Percentiles rank a stretch among this genome's conserved stretches.
Conservation (phyloP, 192 early-diverging fungal species). For the Dispira simplex region DNA sequence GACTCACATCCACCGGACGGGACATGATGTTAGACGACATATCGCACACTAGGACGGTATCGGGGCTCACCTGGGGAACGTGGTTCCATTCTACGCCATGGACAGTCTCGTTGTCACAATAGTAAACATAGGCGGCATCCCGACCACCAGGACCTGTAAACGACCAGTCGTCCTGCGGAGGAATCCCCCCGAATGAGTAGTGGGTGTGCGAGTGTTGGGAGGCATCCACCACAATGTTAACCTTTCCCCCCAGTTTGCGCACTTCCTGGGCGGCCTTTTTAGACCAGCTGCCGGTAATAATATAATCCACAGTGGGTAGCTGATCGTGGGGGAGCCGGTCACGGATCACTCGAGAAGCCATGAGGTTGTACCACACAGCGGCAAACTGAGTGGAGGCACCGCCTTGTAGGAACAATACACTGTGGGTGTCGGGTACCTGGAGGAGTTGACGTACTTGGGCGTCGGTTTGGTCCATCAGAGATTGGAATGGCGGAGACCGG, state of each 20-base stretch:
- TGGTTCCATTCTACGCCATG: conserved; percentile 78
- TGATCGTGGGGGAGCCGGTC: conserved; percentile 13
- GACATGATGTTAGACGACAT: conserved; percentile 79
- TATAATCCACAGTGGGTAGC: conserved; percentile 61
- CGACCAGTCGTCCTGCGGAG: conserved; percentile 44
- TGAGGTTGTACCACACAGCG: conserved; percentile 74
- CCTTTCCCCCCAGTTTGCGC: conserved; percentile 54
- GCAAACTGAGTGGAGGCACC: conserved; percentile 91
- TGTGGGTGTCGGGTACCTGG: conserved; percentile 78
- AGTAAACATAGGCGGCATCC: conserved; percentile 80
- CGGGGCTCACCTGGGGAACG: conserved; percentile 32
- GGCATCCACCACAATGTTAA: conserved; percentile 65
- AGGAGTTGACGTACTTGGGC: conserved; percentile 51
- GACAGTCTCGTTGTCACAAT: conserved; percentile 97
- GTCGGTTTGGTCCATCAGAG: conserved; percentile 59
- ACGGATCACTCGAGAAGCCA: conserved; percentile 37
- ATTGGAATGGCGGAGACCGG: conserved; percentile 69
- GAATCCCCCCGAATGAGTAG: conserved; percentile 32
- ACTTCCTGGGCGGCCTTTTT: conserved; percentile 77
- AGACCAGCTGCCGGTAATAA: conserved; percentile 88
- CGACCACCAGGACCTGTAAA: conserved; percentile 31
- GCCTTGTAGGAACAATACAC: conserved; percentile 88
- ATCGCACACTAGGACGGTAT: conserved; percentile 43
- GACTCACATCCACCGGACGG: conserved; percentile 58
- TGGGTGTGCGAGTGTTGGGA: conserved; percentile 36